Base-by-base conservation (phyloP, 495 filamentous ascomycete genomes). In the Podospora didyma region DNA sequence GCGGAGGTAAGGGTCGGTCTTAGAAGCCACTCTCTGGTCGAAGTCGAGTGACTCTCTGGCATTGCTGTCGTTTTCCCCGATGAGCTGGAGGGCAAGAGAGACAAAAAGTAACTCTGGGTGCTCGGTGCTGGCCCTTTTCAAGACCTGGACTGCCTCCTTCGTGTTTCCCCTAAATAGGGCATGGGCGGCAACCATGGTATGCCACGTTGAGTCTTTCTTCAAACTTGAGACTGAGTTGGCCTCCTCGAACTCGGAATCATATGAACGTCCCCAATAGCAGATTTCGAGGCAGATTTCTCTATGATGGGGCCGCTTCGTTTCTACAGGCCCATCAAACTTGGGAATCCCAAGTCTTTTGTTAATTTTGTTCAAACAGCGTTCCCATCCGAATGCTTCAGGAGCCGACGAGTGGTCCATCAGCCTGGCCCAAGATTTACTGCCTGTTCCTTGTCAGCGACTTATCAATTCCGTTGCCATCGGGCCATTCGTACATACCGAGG, bases 1-100 rank as follows among this genome's bases (percentile, higher is more conserved):
- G 49, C 92, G 85, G 10, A 94, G 82, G 64, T 96, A 97, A 0
- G 92, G 90, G 61, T 98, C 94, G 0, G 76, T 77, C 51, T 74
- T 76, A 31, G 75, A 79, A 23, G 75, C 76, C 11, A 77, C 69
- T 12, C 60, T 61, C 24, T 75, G 75, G 54, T 79, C 75, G 53
- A 79, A 78, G 52, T 79, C 73, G 7, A 79, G 67, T 26, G 70
- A 65, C 42, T 67, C 69, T 26, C 72, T 72, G 20, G 62, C 51
- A 11, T 59, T 35, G 23, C 34, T 59, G 11, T 59, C 63, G 46
- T 62, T 69, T 59, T 71, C 68, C 47, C 70, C 64, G n/a, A 78
- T 75, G 12, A 79, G 72, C 44, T 79, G 77, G 20, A 84, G 64
- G 5, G 81, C 81, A 5, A 82, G 65, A 2, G 78, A 79, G 26